Evolutionary conservation across 805 yeast genomes (phyloP), one percentile per base, ranked within the genome.

Genomic region (Blastobotrys mokoenaii): DNA sequence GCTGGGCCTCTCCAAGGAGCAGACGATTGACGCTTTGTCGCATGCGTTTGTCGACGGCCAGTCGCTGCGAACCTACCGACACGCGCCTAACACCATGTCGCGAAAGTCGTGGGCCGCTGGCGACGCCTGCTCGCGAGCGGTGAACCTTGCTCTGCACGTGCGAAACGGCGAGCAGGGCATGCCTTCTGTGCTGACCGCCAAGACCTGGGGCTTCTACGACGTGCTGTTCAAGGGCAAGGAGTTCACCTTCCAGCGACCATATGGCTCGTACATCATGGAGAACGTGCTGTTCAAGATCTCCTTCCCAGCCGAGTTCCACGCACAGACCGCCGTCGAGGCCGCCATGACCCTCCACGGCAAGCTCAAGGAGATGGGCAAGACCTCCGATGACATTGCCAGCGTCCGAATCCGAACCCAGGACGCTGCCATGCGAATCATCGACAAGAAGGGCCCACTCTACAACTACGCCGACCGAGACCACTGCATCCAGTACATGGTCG

Each of bases 41-140:
- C 82, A 77, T 49, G 80, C 81, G 7, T 76, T 76, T 62, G 80
- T 70, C 25, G 82, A 77, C 59, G 82, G 82, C 27, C 79, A 74
- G 52, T 54, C 77, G 3, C 62, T 77, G 48, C 69, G 82, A 60
- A 77, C 82, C 27, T 77, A 77, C 56, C 71, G 82, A 56, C 82
- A 77, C 56, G 78, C 81, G 8, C 82, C 82, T 50, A 77, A 77
- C 61, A 77, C 82, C 43, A 76, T 76, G 63, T 71, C 79, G 7
- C 69, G 82, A 57, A 77, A 77, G 62, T 76, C 80, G 1, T 77
- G 82, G 82, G 82, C 82, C 22, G 82, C 82, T 11, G 82, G 82
- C 48, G 82, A 77, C 54, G 81, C 82, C 10, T 72, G 71, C 41
- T 67, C 77, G 12, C 66, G 81, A 49, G 82, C 81, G 15, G 81